These are phyloP conservation scores for Trichocladium antarcticum DNA, from an alignment of 495 filamentous ascomycete species.

Conservation along the genomic window DNA sequence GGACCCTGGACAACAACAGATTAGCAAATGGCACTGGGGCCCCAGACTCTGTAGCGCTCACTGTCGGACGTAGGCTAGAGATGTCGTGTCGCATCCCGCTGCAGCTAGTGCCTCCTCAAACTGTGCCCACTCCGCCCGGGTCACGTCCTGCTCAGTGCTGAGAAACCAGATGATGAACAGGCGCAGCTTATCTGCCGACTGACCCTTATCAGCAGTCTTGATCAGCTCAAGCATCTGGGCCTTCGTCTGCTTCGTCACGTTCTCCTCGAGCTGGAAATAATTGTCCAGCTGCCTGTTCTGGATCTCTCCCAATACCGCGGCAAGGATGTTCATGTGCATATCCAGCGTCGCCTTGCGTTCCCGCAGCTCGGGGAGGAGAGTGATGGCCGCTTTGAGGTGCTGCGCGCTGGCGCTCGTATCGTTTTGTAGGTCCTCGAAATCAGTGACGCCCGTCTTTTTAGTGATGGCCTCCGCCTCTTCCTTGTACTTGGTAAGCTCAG, in stretches of 20 bases:
- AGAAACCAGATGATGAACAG: constrained; percentile 97
- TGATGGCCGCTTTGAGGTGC: constrained; percentile 92
- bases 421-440: constrained; percentile 85
- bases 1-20: constrained; percentile 48
- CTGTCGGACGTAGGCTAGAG: constrained; percentile 77
- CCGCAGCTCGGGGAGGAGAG: constrained; percentile 77
- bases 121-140: constrained; percentile 65
- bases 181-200: constrained; percentile 75
- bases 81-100: constrained; percentile 59
- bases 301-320: constrained; percentile 22
- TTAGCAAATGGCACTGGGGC: constrained; percentile 19
- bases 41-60: constrained; percentile 29
- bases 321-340: constrained; percentile 84
- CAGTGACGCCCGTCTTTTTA: constrained; percentile 84
- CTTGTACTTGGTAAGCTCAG: constrained; percentile 82
- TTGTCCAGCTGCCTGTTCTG: constrained; percentile 82
- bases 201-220: constrained; percentile 69
- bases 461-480: constrained; percentile 93
- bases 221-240: constrained; percentile 80
- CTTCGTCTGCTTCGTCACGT: constrained; percentile 85
- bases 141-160: constrained; percentile 84
- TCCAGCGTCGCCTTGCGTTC: constrained; percentile 86
- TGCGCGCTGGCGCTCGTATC: constrained; percentile 80
- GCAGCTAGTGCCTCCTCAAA: constrained; percentile 78
- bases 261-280: constrained; percentile 93